Conservation (phyloP, 257 asterid species). For the Hygrophila difformis region DNA sequence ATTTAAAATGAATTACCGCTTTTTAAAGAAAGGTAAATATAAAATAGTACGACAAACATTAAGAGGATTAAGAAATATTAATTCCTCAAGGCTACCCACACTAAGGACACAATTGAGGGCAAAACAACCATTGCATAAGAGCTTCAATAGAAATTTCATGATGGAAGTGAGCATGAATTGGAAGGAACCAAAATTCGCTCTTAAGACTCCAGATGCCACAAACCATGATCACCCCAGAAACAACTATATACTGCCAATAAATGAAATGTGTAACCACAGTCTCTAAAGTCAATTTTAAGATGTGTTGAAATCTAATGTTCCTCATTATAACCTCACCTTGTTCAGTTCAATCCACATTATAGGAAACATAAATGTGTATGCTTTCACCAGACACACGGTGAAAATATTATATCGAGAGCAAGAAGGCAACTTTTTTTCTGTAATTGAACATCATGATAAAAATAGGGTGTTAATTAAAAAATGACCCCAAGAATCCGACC, state of each 20-base stretch:
- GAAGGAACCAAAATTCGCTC: too few relatives aligned
- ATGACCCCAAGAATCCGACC: slow-evolving; percentile 30
- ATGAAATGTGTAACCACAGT: not conserved
- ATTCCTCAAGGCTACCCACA: not conserved
- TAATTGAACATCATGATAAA: not conserved
- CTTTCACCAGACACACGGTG: too few relatives aligned
- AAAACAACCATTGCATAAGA: too few relatives aligned
- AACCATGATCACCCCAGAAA: too few relatives aligned
- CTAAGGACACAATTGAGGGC: too few relatives aligned
- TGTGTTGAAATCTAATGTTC: not conserved
- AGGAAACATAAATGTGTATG: not conserved
- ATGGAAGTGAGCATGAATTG: too few relatives aligned
- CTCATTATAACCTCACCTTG: not conserved
- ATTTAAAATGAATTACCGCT: not conserved
- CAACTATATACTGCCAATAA: not conserved
- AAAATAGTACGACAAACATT: too few relatives aligned
- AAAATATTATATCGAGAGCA: not conserved
- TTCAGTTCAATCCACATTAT: too few relatives aligned
- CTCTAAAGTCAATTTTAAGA: too few relatives aligned
- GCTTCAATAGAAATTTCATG: too few relatives aligned
- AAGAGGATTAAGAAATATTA: too few relatives aligned
- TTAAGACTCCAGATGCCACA: not conserved
- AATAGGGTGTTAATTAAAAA: not conserved
- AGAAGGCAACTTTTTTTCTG: not conserved
- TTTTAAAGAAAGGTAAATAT: too few relatives aligned